A percentile compares a stretch with the other conserved stretches of the same genome.
Conservation (phyloP, 305 asterid genomes). For the Euphrasia arctica region DNA sequence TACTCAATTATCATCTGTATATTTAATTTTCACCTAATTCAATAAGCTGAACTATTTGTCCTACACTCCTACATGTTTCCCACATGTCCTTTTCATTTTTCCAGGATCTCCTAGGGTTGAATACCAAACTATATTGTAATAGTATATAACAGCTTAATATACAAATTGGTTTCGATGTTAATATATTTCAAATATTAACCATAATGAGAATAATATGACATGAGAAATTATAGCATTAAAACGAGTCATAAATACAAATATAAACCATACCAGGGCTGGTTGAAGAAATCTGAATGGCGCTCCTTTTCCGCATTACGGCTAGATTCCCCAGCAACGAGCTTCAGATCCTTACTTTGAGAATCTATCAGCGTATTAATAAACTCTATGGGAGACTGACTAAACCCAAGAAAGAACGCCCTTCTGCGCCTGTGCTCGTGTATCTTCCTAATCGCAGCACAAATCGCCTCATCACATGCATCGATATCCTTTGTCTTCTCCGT, state of each 20-base stretch:
- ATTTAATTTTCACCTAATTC: not conserved
- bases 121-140: not conserved
- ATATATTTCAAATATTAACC: not conserved
- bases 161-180: constrained; percentile 10
- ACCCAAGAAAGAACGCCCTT: constrained; percentile 94
- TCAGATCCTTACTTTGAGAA: constrained; percentile 90
- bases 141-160: constrained; percentile 15
- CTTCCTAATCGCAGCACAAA: constrained; percentile 85
- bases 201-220: not conserved
- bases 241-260: constrained; percentile 23
- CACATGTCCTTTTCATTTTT: too few relatives aligned
- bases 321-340: constrained; percentile 74
- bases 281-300: constrained; percentile 83
- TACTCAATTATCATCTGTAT: too few relatives aligned
- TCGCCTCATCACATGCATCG: constrained; percentile 93
- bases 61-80: too few relatives aligned
- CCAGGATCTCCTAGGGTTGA: too few relatives aligned
- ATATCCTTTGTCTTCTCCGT: constrained; percentile 91
- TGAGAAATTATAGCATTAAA: constrained; percentile 1
- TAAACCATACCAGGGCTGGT: constrained; percentile 78
- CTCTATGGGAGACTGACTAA: constrained; percentile 95
- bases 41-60: too few relatives aligned
- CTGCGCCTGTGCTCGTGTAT: constrained; percentile 89
- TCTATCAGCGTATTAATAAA: constrained; percentile 81
- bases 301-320: constrained; percentile 86